phyloP scores from a whole-genome alignment of 495 filamentous ascomycete genomes.

The Podospora didyma region DNA sequence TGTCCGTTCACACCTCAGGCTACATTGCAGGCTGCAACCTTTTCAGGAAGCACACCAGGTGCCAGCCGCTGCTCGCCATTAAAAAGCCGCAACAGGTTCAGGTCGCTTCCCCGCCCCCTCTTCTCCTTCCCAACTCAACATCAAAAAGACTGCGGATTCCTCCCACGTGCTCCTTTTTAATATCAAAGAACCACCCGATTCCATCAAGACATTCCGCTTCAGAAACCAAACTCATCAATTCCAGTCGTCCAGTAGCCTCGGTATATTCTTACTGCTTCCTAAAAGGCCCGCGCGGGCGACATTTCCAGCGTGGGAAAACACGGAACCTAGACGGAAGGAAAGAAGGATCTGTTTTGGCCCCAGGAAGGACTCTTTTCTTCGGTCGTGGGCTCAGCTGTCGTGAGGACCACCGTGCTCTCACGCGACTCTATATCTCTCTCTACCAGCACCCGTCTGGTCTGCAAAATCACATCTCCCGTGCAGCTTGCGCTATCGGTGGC shows the following conservation, averaged over 20 bases:
- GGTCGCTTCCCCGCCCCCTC: neutral
- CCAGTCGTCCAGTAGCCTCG: conserved; percentile 14
- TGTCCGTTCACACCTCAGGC: too few species aligned
- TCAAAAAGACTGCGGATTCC: neutral
- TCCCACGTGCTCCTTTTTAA: neutral
- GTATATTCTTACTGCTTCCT: conserved; percentile 6
- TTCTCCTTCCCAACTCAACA: neutral
- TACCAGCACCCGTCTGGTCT: too few species aligned
- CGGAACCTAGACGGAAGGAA: neutral
- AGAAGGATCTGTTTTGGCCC: too few species aligned
- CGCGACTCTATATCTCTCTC: too few species aligned
- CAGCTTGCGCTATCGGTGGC: conserved; percentile 6
- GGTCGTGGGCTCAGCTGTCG: neutral
- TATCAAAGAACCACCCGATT: neutral
- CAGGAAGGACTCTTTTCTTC: neutral
- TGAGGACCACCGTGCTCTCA: too few species aligned
- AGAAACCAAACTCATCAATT: conserved; percentile 8
- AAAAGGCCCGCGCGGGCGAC: neutral
- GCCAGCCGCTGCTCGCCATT: neutral
- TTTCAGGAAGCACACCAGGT: too few species aligned
- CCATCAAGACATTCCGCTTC: neutral
- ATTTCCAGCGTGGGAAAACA: too few species aligned
- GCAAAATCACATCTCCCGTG: conserved; percentile 3
- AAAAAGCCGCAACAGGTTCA: neutral
- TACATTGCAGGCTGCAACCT: too few species aligned